Conservation (phyloP, 306 rosid species). For the Rubus parviflorus region DNA sequence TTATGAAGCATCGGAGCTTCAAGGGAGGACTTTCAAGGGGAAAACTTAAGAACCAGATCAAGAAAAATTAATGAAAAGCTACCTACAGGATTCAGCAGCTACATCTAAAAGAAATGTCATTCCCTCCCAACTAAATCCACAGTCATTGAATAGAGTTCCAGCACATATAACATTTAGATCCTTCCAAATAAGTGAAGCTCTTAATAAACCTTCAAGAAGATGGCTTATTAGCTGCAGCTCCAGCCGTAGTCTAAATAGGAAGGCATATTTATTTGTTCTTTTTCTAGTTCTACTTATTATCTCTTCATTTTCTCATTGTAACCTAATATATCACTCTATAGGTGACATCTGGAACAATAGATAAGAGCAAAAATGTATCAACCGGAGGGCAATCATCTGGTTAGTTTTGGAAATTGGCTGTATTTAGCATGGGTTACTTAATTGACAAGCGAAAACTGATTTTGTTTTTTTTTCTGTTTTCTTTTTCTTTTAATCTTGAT, state of each 20-base stretch:
- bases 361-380: constrained; percentile 38
- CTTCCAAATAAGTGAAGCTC: background rate
- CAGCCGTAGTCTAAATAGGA: background rate
- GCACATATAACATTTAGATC: background rate
- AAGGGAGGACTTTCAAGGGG: background rate
- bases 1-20: background rate
- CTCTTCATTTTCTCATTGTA: constrained; percentile 16
- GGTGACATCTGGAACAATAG: constrained; percentile 53
- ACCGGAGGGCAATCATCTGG: constrained; percentile 66
- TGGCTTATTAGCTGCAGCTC: background rate
- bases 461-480: background rate
- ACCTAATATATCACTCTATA: constrained; percentile 29
- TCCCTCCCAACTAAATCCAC: background rate
- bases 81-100: background rate
- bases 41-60: background rate
- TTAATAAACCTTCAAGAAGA: background rate
- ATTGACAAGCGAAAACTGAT: background rate
- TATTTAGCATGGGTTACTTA: background rate
- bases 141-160: background rate
- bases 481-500: constrained; percentile 17
- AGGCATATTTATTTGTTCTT: background rate
- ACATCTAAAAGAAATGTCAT: background rate
- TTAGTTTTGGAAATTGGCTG: constrained; percentile 35
- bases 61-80: background rate
- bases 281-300: background rate